Percentiles rank a stretch among this genome's conserved stretches.
Conservation (phyloP, 73 alveolate genomes). For the Paramecium primaurelia region DNA sequence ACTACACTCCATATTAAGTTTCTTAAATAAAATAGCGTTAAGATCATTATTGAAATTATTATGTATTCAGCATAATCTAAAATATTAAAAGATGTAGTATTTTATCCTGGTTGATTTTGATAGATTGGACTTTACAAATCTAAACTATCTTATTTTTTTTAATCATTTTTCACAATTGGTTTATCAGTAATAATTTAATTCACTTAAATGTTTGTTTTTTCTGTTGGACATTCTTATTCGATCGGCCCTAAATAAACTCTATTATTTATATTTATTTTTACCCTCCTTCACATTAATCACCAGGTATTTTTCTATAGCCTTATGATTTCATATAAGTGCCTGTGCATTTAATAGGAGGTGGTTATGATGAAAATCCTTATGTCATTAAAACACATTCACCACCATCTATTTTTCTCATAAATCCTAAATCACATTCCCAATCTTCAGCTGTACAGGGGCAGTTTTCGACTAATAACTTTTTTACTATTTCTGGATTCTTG, state of each 20-base stretch:
- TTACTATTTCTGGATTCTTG: conserved; percentile 72
- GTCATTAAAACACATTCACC: conserved; percentile 66
- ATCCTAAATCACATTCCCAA: conserved; percentile 91
- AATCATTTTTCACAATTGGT: background rate
- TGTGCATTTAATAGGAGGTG: conserved; percentile 73
- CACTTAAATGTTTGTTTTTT: background rate
- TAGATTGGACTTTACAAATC: background rate
- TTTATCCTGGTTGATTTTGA: background rate
- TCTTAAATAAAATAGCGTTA: background rate
- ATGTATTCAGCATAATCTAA: conserved; percentile 4
- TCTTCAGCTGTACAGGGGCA: conserved; percentile 90
- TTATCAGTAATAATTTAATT: background rate
- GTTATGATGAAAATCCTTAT: background rate
- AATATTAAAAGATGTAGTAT: background rate
- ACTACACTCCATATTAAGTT: background rate
- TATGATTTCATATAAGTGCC: conserved; percentile 58
- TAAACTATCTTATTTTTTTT: background rate
- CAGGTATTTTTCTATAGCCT: conserved; percentile 89
- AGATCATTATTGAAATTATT: background rate
- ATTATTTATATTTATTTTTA: background rate
- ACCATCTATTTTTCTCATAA: conserved; percentile 63
- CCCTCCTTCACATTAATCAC: conserved; percentile 84
- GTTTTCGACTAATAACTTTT: conserved; percentile 63
- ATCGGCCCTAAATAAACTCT: conserved; percentile 32
- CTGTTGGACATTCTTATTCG: conserved; percentile 16